A percentile compares a stretch with the other conserved stretches of the same genome.
Evolutionary conservation across 805 yeast genomes (phyloP).

Genomic region (Pichia manshurica): DNA sequence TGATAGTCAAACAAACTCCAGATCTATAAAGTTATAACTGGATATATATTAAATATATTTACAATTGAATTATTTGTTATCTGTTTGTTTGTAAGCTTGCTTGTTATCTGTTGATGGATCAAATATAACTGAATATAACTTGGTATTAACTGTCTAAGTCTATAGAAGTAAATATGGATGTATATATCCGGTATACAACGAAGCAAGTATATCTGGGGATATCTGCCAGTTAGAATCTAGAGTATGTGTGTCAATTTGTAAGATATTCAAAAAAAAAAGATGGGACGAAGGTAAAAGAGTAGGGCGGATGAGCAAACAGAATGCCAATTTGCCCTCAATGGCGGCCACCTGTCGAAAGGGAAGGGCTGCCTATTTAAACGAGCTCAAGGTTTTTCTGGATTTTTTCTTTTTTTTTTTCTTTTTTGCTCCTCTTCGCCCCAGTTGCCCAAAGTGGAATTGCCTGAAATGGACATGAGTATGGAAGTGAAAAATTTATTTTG

Average conservation of each 20-base stretch:
- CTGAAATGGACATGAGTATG: too few species aligned
- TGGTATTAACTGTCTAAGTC: slow-evolving; percentile 4
- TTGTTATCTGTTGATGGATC: neutral
- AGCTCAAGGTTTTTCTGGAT: too few species aligned
- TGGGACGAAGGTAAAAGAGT: too few species aligned
- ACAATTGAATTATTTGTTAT: slow-evolving; percentile 2
- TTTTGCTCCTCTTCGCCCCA: too few species aligned
- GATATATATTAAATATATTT: slow-evolving; percentile 3
- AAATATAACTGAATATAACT: neutral
- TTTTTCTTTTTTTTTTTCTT: too few species aligned
- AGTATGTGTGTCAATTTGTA: neutral
- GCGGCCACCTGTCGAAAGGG: too few species aligned
- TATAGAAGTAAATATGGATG: slow-evolving; percentile 1
- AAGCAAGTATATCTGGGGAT: too few species aligned
- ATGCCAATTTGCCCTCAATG: slow-evolving; percentile 1
- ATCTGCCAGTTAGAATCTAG: neutral
- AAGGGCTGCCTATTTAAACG: too few species aligned
- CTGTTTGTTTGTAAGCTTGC: neutral
- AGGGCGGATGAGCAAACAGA: too few species aligned
- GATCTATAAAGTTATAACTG: slow-evolving; percentile 7
- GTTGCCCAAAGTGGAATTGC: too few species aligned
- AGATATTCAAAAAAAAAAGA: too few species aligned
- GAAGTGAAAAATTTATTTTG: neutral
- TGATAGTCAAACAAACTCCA: slow-evolving; percentile 2
- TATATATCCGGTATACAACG: neutral